Conservation (phyloP, 257 asterid genomes). For the Petunia axillaris region DNA sequence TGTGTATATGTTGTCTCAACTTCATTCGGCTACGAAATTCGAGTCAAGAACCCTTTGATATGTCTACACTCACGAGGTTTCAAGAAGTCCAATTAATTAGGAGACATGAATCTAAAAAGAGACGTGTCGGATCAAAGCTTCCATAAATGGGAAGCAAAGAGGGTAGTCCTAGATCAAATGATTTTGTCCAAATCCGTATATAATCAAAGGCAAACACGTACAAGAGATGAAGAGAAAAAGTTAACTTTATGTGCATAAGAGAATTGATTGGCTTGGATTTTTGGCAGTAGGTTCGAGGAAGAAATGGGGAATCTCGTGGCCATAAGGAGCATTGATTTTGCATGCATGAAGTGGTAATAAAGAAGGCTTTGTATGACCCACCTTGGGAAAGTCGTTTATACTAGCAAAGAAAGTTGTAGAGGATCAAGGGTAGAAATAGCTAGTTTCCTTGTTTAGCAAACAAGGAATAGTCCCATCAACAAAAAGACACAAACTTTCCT, state of each 20-base stretch:
- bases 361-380: background rate
- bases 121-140: constrained; percentile 47
- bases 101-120: constrained; percentile 21
- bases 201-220: constrained; percentile 39
- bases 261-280: background rate
- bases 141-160: constrained; percentile 43
- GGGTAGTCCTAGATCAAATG: constrained; percentile 52
- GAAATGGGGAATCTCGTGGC: constrained; percentile 41
- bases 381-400: constrained; percentile 45
- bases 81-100: background rate
- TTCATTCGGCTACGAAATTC: background rate
- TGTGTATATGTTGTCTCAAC: background rate
- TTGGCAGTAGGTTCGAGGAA: constrained; percentile 25
- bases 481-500: constrained; percentile 41
- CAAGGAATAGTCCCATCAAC: constrained; percentile 70
- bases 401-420: constrained; percentile 53
- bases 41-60: background rate
- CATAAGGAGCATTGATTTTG: constrained; percentile 24
- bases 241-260: constrained; percentile 11
- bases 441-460: constrained; percentile 51
- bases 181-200: constrained; percentile 67
- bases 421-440: constrained; percentile 41
- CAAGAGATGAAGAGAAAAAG: constrained; percentile 21
- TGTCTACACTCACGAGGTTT: constrained; percentile 2
- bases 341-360: constrained; percentile 19